Base-by-base conservation (phyloP, 768 basidiomycete species). In the Podaxis rugospora region DNA sequence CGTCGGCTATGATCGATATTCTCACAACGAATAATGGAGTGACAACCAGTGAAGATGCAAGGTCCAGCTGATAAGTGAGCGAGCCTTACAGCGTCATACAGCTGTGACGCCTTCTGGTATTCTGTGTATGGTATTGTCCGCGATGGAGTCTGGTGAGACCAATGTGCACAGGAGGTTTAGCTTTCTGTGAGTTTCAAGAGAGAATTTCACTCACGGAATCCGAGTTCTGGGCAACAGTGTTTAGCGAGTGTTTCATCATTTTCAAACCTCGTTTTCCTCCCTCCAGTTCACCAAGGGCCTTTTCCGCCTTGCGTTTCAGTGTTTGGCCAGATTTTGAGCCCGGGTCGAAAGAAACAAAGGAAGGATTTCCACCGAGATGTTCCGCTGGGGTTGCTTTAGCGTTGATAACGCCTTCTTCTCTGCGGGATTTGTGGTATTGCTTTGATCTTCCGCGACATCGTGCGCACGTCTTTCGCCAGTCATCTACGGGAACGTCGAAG, bases 91-190 rank as follows among this genome's bases (percentile, higher is more conserved):
- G 66, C 66, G 2, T 65, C 63, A 63, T 74, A 75, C 37, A 75
- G 67, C 2, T 65, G 66, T 3, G 62, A 62, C 10, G 75, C 73
- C 4, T 63, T 68, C 59, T 72, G 74, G 28, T 72, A 76, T 60
- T 75, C 71, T 10, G 57, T 59, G 6, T 53, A 61, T 1, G 55
- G 27, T 21, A 55, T 21, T 4, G n/a, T 44, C 42, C 37, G 52
- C 35, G 52, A 6, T 9, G 36, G 4, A 2, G n/a, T 7, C 39
- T 32, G 16, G 16, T 1, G 14, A 21, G 23, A 21, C 55, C 39
- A 21, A n/a, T 35, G 3, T n/a, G 28, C 35, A 16, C 3, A 28
- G 35, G 18, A 40, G 35, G 18, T 16, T 32, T 21, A 54, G 23
- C 44, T 59, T 62, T 27, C 2, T 27, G 25, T 28, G 28, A 52